Percentiles rank a stretch among this genome's conserved stretches.
Evolutionary conservation across 164 flowering plant species (phyloP).

Genomic region (Nymphaea colorata): DNA sequence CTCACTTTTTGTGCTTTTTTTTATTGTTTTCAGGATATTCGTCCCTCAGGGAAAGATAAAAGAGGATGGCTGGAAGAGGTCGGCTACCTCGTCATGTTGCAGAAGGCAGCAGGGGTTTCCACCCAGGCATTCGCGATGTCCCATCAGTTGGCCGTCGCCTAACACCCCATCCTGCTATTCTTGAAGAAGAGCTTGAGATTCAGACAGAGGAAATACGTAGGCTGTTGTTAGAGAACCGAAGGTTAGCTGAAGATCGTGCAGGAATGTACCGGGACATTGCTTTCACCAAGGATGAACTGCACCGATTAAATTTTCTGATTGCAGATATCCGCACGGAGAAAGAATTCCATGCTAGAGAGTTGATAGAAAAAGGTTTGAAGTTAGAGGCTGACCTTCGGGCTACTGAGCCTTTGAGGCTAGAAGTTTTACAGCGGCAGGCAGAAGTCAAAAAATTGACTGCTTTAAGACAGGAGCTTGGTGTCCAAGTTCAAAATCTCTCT

Average conservation of each 20-base stretch:
- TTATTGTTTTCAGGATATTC: too few relatives aligned
- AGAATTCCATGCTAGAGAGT: conserved; percentile 64
- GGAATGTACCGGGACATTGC: conserved; percentile 57
- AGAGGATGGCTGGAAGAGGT: conserved; percentile 68
- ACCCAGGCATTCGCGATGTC: conserved; percentile 41
- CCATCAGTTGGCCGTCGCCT: conserved; percentile 29
- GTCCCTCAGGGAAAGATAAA: too few relatives aligned
- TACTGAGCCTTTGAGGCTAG: conserved; percentile 61
- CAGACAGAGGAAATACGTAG: conserved; percentile 67
- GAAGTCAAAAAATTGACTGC: conserved; percentile 63
- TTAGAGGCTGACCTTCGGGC: conserved; percentile 86
- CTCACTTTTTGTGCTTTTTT: too few relatives aligned
- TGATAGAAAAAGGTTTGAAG: conserved; percentile 68
- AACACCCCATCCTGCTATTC: conserved; percentile 61
- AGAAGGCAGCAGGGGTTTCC: conserved; percentile 40
- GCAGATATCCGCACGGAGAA: conserved; percentile 62
- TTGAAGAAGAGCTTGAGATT: conserved; percentile 86
- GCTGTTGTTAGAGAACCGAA: conserved; percentile 60
- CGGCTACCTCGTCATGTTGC: conserved; percentile 48
- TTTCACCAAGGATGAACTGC: conserved; percentile 74
- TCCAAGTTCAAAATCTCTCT: conserved; percentile 51
- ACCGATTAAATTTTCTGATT: conserved; percentile 53
- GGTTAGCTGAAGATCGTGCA: conserved; percentile 66
- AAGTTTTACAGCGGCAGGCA: conserved; percentile 45
- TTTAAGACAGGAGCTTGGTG: conserved; percentile 48